A percentile compares a stretch with the other conserved stretches of the same genome.
phyloP scores from a whole-genome alignment of 345 rosid species.

The Firmiana major region DNA sequence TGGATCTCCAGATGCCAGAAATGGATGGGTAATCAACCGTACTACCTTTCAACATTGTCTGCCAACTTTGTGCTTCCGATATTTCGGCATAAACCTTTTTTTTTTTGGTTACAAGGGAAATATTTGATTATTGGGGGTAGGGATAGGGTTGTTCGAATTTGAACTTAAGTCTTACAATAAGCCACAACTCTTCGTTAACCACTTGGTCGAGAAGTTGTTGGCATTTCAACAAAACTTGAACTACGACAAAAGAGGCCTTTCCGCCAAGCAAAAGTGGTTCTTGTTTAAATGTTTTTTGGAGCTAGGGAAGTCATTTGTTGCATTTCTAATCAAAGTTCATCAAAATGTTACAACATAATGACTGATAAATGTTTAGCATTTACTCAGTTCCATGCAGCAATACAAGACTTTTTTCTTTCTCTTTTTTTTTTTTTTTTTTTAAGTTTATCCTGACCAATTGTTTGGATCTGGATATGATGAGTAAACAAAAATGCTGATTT shows the following conservation, averaged over 20 bases:
- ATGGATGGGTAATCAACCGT: slow-evolving; percentile 74
- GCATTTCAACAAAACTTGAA: too few species aligned
- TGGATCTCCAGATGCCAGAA: slow-evolving; percentile 98
- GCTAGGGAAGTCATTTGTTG: not conserved
- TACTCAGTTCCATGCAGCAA: not conserved
- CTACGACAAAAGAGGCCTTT: not conserved
- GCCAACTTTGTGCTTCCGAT: too few species aligned
- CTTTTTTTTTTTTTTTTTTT: not conserved
- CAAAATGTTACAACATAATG: not conserved
- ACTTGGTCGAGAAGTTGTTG: too few species aligned
- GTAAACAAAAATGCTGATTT: not conserved
- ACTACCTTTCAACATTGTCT: not conserved
- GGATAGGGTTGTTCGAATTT: too few species aligned
- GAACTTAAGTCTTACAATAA: too few species aligned
- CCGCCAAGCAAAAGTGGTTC: not conserved
- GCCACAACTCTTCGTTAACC: too few species aligned
- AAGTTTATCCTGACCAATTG: not conserved
- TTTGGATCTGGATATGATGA: not conserved
- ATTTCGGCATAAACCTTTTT: not conserved
- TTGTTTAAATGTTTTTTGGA: not conserved
- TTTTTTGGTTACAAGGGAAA: too few species aligned
- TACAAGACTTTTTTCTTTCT: not conserved
- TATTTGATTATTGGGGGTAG: too few species aligned
- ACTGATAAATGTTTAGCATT: not conserved
- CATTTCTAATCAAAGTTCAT: not conserved